These are phyloP conservation scores for Aspergillus fructus DNA, from an alignment of 2,329 filamentous ascomycete genomes.

Conservation along the genomic window DNA sequence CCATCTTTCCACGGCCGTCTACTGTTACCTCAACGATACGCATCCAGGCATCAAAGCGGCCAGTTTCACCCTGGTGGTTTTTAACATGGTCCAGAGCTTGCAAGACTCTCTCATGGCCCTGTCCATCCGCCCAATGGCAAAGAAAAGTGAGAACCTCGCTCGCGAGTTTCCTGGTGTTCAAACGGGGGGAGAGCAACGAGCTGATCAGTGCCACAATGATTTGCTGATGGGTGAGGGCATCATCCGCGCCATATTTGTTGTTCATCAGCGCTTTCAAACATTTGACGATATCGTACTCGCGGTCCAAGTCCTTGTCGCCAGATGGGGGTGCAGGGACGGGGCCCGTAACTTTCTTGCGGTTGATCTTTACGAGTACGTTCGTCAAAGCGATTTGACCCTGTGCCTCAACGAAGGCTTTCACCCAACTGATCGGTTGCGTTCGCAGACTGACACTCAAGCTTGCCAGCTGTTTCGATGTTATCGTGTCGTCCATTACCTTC, in stretches of 20 bases:
- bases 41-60: conserved; percentile 98
- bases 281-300: conserved; percentile 96
- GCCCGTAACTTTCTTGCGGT: conserved; percentile 76
- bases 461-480: conserved; percentile 86
- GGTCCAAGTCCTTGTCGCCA: conserved; percentile 78
- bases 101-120: conserved; percentile 90
- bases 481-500: conserved; percentile 92
- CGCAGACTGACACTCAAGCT: conserved; percentile 91
- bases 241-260: conserved; percentile 98
- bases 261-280: conserved; percentile 98
- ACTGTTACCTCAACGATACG: conserved; percentile 95
- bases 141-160: conserved; percentile 96
- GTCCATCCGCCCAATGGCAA: conserved; percentile 86
- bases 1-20: conserved; percentile 97
- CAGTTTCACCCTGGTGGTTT: conserved; percentile 82
- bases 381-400: conserved; percentile 96
- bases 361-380: conserved; percentile 90
- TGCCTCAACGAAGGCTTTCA: conserved; percentile 92
- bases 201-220: conserved; percentile 84
- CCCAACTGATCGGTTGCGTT: conserved; percentile 97
- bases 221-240: conserved; percentile 85
- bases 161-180: conserved; percentile 90
- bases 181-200: conserved; percentile 80
- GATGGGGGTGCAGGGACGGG: conserved; percentile 62
- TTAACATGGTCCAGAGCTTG: conserved; percentile 93